phyloP scores from a whole-genome alignment of 371 early-diverging fungal genomes.

The Mortierella sp. region DNA sequence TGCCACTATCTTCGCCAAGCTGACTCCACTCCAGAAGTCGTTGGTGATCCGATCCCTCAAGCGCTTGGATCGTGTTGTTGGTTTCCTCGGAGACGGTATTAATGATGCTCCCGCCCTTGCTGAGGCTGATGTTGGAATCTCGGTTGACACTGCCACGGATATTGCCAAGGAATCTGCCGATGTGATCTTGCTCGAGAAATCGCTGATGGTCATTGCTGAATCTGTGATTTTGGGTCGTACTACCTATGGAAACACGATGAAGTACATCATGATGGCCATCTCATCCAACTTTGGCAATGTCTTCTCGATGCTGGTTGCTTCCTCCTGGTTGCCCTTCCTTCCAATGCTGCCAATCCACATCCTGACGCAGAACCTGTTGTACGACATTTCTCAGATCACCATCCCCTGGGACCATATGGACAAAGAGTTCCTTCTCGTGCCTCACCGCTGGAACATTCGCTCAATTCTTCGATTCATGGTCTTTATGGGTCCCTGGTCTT shows the following conservation, averaged over 20 bases:
- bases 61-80: constrained; percentile 57
- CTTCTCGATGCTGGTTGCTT: constrained; percentile 57
- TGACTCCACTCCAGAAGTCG: constrained; percentile 66
- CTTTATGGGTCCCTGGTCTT: constrained; percentile 57
- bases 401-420: constrained; percentile 61
- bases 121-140: constrained; percentile 86
- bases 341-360: constrained; percentile 58
- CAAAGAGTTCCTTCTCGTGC: constrained; percentile 53
- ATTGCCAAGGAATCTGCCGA: constrained; percentile 86
- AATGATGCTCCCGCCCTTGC: constrained; percentile 96
- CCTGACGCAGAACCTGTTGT: constrained; percentile 57
- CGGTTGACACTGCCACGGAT: constrained; percentile 84
- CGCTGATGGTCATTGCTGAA: constrained; percentile 51
- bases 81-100: constrained; percentile 93
- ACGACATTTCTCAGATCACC: constrained; percentile 55
- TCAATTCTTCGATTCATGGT: constrained; percentile 58
- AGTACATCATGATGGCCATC: constrained; percentile 59
- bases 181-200: constrained; percentile 66
- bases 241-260: constrained; percentile 58
- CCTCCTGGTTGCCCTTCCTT: constrained; percentile 59
- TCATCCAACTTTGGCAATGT: constrained; percentile 61
- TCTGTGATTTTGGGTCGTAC: constrained; percentile 57
- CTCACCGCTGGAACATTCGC: constrained; percentile 55
- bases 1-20: constrained; percentile 63
- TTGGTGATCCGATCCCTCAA: constrained; percentile 59